Evolutionary conservation across 2,329 filamentous ascomycete genomes (phyloP), one percentile per base, ranked within the genome.

Genomic region (Cladophialophora immunda): DNA sequence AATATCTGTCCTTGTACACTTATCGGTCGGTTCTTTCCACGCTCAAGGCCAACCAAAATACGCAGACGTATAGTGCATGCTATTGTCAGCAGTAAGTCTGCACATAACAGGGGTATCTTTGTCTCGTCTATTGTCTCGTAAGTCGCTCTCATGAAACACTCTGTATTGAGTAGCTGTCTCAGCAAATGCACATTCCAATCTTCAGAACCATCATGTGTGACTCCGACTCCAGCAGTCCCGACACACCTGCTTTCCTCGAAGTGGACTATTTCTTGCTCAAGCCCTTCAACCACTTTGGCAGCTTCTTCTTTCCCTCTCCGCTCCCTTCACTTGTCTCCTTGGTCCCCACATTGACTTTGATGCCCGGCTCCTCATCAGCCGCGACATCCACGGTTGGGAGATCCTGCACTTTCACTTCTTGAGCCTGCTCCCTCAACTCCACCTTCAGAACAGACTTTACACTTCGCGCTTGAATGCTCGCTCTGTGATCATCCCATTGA

Each of bases 211-310:
- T 41, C 38, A 41, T 7, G 17, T 41, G 38, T 41, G 32, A 41
- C 17, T 41, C 38, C 15, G 4, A 19, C 38, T 32, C 15, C 25
- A 19, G 25, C 4, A 19, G 19, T n/a, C 29, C 64, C 34, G 30
- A n/a, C 41, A 19, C 55, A 15, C 11, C n/a, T 19, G 36, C 32
- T 32, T 15, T 22, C 25, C 7, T 19, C 2, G 27, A 27, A 32
- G 45, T 36, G 22, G 13, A 25, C 53, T 68, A 91, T 81, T 92
- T 93, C 85, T 92, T 93, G 7, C 87, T 87, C 32, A 88, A 83
- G 63, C 90, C 79, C 77, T 91, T 91, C 47, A 94, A 78, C 86
- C 91, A 92, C 77, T 92, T 93, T 22, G 90, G 90, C 72, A 89
- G 73, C 66, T 81, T 80, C 45, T 73, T 75, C 67, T 79, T 80